Base-by-base conservation (phyloP, 129 eudicot genomes). In the Erigeron canadensis region DNA sequence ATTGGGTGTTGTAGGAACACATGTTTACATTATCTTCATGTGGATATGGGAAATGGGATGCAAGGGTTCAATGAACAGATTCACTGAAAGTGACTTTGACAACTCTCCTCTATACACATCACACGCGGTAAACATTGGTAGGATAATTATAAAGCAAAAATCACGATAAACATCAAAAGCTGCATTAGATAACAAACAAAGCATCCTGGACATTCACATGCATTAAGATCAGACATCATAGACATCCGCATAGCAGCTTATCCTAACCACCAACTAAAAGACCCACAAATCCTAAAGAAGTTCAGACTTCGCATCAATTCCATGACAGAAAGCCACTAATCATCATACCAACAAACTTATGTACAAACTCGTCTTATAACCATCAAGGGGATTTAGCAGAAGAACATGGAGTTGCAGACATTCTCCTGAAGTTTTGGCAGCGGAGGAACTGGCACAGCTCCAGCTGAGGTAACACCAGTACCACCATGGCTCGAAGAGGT, bases 401-500 rank as follows among this genome's bases (percentile, higher is more conserved):
- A 91, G 64, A 91, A 91, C 95, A 91, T 91, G 0, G 97, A 87
- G 66, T 76, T 84, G 41, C 79, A 42, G 11, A 91, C 88, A 10
- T 67, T 70, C 22, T 73, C 73, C 47, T 84, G 75, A 60, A 91
- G 70, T 38, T 69, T 60, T 0, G 97, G 97, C 59, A 91, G 58
- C 77, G 81, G 91, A 2, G 83, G 91, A 5, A 91, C 86, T 1
- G 83, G 84, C 37, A 80, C 83, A 19, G 75, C 75, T 23, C 86
- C 95, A 53, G 84, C 89, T 6, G 87, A 80, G 5, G 88, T 81
- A 8, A 82, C 63, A 16, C 81, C 81, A 3, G 81, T 78, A 2
- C 88, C 88, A 38, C 86, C 90, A 45, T 83, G 96, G 77, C 90
- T 81, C 1, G 94, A 90, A 0, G 96, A 82, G 0, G 90, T 84